Evolutionary conservation across 441 rosid species (phyloP), one percentile per base, ranked within the genome.

Genomic region (Erodium trifolium): DNA sequence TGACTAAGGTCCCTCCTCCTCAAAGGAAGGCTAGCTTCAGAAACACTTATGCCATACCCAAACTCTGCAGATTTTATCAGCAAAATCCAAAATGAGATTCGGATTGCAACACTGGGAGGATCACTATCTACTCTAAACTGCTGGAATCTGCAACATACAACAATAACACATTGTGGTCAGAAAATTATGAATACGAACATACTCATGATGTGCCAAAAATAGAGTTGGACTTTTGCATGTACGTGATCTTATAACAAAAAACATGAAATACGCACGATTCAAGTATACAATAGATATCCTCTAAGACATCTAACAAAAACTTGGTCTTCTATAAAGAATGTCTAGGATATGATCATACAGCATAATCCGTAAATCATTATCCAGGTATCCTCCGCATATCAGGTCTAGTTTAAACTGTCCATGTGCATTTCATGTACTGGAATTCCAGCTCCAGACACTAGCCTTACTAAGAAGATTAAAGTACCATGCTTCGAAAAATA

Each of bases 51-150:
- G 53, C 14, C 53, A 47, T 47, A 47, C 53, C 53, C 53, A 47
- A 47, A 47, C 41, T 37, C 53, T 47, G 53, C 53, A 47, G 53
- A 11, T 2, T n/a, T 47, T n/a, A n/a, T 47, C 53, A 4, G n/a
- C 53, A 47, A 47, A n/a, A 47, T n/a, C 53, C 53, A 47, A 47
- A 47, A 12, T n/a, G 53, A 37, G 9, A 47, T 47, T 47, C 4
- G 53, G 14, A 47, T 12, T 47, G 53, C 53, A 10, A 47, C 53
- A 37, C 7, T 4, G 41, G 53, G 14, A 11, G 53, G 53, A 47
- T 47, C 53, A 12, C 53, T 47, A 47, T 47, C 53, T 47, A 47
- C 53, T 47, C 53, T 47, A 47, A 47, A 47, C 53, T 47, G 53
- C 14, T 12, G 16, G 14, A 47, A 47, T 47, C 53, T 47, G 53